A percentile compares a stretch with the other conserved stretches of the same genome.
Conservation (phyloP, 176 grass and related monocot species). For the Stipa capillata region DNA sequence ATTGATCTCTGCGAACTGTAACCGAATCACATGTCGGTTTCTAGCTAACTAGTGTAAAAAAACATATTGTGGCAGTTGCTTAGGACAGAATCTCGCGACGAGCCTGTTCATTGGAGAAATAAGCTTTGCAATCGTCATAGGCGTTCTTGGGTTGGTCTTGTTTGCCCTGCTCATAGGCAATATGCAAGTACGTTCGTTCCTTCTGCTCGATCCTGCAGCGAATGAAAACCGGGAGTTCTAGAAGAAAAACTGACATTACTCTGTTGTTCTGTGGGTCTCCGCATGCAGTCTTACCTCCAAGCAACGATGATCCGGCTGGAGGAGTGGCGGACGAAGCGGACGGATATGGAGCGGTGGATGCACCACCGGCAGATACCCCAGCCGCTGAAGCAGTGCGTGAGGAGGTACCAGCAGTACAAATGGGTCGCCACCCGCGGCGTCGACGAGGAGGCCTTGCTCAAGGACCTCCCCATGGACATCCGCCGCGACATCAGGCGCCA, state of each 20-base stretch:
- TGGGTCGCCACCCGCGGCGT: constrained; percentile 88
- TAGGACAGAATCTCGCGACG: constrained; percentile 85
- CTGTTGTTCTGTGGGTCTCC: neutral
- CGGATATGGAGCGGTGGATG: constrained; percentile 98
- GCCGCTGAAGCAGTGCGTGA: constrained; percentile 63
- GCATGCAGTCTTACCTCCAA: constrained; percentile 80
- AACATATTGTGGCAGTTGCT: constrained; percentile 27
- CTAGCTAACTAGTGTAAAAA: neutral
- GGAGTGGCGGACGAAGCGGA: constrained; percentile 80
- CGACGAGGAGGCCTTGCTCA: constrained; percentile 72
- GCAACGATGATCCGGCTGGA: constrained; percentile 83
- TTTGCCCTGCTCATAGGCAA: constrained; percentile 96
- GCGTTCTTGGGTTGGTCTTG: constrained; percentile 74
- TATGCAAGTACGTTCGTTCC: constrained; percentile 67
- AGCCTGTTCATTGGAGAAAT: constrained; percentile 67
- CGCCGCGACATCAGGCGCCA: constrained; percentile 90
- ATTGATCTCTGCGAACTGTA: neutral
- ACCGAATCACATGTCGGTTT: neutral
- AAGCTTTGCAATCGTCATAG: constrained; percentile 69
- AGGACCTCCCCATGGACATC: constrained; percentile 74
- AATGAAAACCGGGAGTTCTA: neutral
- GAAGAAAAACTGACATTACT: neutral
- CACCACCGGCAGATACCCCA: constrained; percentile 80
- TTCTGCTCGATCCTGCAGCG: neutral
- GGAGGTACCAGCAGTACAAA: constrained; percentile 76